A percentile compares a stretch with the other conserved stretches of the same genome.
Evolutionary conservation across 2,329 filamentous ascomycete genomes (phyloP).

Genomic region (Zarea fungicola): DNA sequence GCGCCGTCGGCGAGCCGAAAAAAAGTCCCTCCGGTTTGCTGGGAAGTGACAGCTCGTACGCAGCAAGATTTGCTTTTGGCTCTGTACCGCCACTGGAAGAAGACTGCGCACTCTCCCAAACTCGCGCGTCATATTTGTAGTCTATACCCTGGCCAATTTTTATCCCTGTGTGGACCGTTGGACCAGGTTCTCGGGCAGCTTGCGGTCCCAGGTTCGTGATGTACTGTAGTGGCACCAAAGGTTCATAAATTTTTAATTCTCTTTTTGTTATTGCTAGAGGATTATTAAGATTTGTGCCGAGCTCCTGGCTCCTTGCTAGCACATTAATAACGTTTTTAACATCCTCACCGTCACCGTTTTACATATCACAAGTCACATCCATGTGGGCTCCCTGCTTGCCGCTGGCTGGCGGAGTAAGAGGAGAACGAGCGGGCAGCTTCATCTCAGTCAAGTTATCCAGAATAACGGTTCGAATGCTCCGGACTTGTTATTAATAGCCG

Average conservation of each 20-base stretch:
- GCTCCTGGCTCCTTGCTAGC: too few relatives aligned
- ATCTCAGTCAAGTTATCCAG: too few relatives aligned
- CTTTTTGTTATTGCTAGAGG: not conserved
- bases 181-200: not conserved
- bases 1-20: constrained; percentile 6
- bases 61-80: constrained; percentile 18
- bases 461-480: too few relatives aligned
- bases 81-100: not conserved
- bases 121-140: constrained; percentile 13
- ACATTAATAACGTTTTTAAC: not conserved
- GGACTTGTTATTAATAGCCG: constrained; percentile 5
- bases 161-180: constrained; percentile 9
- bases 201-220: constrained; percentile 12
- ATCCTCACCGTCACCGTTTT: not conserved
- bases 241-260: not conserved
- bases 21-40: not conserved
- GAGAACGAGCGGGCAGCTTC: too few relatives aligned
- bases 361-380: not conserved
- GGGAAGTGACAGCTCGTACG: constrained; percentile 22
- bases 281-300: not conserved
- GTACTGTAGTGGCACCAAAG: constrained; percentile 1
- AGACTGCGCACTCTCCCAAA: not conserved
- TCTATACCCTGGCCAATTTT: not conserved
- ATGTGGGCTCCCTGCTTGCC: constrained; percentile 1
- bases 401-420: not conserved